Conservation (phyloP, 345 rosid species). For the Citrus mangshanensis region DNA sequence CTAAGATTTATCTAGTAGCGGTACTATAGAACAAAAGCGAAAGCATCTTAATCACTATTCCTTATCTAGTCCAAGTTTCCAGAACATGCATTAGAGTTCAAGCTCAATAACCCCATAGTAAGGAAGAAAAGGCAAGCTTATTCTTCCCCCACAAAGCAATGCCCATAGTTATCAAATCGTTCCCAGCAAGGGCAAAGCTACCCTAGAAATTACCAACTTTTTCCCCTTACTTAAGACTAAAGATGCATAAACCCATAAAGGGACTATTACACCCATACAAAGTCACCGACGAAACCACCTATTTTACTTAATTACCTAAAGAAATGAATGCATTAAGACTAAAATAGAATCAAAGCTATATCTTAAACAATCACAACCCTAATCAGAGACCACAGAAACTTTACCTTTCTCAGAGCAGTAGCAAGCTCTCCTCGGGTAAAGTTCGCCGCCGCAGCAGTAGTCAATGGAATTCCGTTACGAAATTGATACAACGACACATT, state of each 20-base stretch:
- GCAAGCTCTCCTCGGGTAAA: slow-evolving; percentile 96
- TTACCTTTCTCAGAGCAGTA: slow-evolving; percentile 91
- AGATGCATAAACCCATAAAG: background rate
- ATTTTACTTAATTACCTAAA: background rate
- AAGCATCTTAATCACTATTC: background rate
- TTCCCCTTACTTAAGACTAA: background rate
- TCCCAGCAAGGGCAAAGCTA: background rate
- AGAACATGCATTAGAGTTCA: background rate
- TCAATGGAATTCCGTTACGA: slow-evolving; percentile 87
- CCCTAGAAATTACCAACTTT: background rate
- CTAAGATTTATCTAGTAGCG: background rate
- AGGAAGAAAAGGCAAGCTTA: background rate
- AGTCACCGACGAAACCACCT: background rate
- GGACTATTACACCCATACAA: background rate
- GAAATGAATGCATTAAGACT: background rate
- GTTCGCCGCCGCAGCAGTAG: slow-evolving; percentile 86
- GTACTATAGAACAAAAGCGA: background rate
- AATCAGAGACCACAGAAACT: background rate
- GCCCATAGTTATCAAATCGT: background rate
- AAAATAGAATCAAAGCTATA: background rate
- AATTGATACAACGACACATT: slow-evolving; percentile 92
- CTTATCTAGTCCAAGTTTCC: background rate
- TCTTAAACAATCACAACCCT: background rate
- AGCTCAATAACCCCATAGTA: background rate
- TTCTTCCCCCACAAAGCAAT: background rate